Base-by-base conservation (phyloP, 2,329 filamentous ascomycete species). In the Ilyonectria sp. region DNA sequence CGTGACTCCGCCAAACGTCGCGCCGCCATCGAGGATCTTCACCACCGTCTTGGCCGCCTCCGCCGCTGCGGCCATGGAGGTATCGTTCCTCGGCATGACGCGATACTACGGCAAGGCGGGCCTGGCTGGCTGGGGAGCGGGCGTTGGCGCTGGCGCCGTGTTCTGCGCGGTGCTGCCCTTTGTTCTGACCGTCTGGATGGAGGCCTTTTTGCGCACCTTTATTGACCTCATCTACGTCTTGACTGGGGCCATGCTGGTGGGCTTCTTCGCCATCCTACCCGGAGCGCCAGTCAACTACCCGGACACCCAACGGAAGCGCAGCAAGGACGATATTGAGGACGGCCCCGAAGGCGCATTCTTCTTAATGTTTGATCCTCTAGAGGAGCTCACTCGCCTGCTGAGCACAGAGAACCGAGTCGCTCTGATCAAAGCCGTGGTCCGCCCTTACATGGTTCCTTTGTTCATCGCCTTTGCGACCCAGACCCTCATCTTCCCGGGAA, bases 301-400 rank as follows among this genome's bases (percentile, higher is more conserved):
- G 15, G 62, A 69, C 10, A 47, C 57, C 17, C 62, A 53, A 49
- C 69, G 67, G 0, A 60, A 43, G 6, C 23, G 13, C 6, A 33
- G 40, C 15, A 74, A 75, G 19, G 59, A 60, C 2, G 69, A 75
- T 11, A 26, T 71, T 0, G 69, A 73, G 37, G 69, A 76, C 19
- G 60, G 68, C 13, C 60, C 49, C 6, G 68, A 71, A 31, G 61
- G 40, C 6, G 56, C 57, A 19, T 82, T 82, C 44, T 76, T 87
- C 13, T 79, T 87, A 0, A 75, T 81, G 0, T 82, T 82, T 0
- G 82, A 81, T 0, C 81, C 83, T 0, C 50, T 71, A 13, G 58
- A 65, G 8, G 69, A 76, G 15, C 63, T 70, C 5, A 64, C 65
- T 0, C 70, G 67, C 1, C 19, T 57, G 7, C 13, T 74, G 40